Base-by-base conservation (phyloP, 2,329 filamentous ascomycete species). In the Cryphonectria carpinicola region DNA sequence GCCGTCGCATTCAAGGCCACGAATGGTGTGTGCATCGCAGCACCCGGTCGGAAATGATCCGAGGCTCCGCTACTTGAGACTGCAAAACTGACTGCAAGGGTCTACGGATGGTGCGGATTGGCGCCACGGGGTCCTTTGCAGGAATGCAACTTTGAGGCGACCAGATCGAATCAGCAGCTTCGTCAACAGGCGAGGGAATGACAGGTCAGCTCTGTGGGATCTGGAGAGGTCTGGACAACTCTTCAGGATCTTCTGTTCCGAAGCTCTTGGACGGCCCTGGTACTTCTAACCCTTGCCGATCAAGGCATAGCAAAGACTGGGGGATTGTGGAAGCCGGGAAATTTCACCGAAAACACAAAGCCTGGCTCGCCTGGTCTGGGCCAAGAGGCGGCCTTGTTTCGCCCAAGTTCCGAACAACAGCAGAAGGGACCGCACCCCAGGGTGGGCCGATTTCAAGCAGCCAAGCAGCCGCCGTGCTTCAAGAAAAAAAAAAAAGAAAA, bases 371-470 rank as follows among this genome's bases (percentile, higher is more conserved):
- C 2, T 58, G 65, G 65, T 43, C 65, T 52, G n/a, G 68, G 69
- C 62, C 69, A 32, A 56, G 60, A 49, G 49, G 56, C 61, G 68
- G 65, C 68, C 60, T 67, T 67, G 71, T 72, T 72, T 72, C 71
- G 71, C 71, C 68, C 71, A 72, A 72, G 71, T 72, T 72, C 71
- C 71, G 71, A 70, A 54, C 60, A 58, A 49, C 22, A 64, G 58
- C 46, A 60, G 52, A 46, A 54, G 37, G n/a, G 43, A 14, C n/a
- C 66, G 32, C 32, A 32, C 32, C 54, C 56, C 22, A 56, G 35
- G 32, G 63, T 65, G 64, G 64, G 49, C 32, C 49, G 10, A 19
- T 1, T 22, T n/a, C 19, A 35, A 54, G 43, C 41, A 46, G 37
- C 54, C 54, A n/a, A 54, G 43, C 41, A 46, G 37, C 54, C 54